phyloP scores from a whole-genome alignment of 331 rosid species.

The Quercus lobata region DNA sequence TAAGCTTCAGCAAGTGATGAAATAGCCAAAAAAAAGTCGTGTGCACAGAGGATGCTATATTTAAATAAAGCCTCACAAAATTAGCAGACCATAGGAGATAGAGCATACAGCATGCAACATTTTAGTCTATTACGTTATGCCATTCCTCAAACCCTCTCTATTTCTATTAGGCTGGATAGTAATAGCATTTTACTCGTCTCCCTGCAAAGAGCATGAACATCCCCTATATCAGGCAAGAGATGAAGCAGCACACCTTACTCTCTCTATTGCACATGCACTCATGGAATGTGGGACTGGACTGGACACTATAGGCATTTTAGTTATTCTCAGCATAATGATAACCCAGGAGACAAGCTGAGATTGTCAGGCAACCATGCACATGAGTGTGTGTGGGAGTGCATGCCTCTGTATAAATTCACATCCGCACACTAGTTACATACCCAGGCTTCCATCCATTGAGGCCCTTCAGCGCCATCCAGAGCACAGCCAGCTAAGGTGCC shows the following conservation, averaged over 20 bases:
- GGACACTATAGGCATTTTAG: neutral
- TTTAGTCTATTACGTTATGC: neutral
- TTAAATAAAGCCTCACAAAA: neutral
- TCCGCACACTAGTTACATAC: conserved; percentile 39
- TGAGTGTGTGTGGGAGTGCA: neutral
- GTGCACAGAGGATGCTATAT: neutral
- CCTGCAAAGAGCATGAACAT: too few relatives aligned
- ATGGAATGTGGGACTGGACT: neutral
- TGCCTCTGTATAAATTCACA: neutral
- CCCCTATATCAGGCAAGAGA: neutral
- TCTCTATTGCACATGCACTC: neutral
- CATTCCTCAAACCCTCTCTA: neutral
- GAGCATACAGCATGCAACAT: neutral
- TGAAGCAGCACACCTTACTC: neutral
- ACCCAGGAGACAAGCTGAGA: neutral
- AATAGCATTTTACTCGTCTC: neutral
- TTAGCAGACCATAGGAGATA: neutral
- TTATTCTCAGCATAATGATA: neutral
- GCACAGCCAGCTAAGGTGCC: conserved; percentile 98
- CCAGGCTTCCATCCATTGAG: conserved; percentile 99
- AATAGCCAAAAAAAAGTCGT: neutral
- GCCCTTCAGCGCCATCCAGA: conserved; percentile 99
- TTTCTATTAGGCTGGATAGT: neutral
- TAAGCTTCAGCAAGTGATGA: neutral
- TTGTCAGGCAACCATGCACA: neutral